Conservation (phyloP, 2,329 filamentous ascomycete species). For the Cryphonectria naterciae region DNA sequence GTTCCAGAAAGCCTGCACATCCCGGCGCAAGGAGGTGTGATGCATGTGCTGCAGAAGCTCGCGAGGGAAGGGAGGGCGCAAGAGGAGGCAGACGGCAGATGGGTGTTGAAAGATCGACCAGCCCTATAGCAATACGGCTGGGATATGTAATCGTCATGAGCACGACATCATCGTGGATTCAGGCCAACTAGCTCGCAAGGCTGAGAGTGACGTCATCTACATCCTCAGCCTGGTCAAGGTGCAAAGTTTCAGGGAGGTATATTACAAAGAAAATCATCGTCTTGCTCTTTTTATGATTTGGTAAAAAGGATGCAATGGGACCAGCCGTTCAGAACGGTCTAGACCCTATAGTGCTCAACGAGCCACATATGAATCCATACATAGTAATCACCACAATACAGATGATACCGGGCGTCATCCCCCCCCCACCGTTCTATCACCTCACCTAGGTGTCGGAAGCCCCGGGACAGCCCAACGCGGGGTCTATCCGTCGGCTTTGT, state of each 20-base stretch:
- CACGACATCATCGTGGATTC: not conserved
- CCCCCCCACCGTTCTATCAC: not conserved
- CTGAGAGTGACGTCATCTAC: conserved; percentile 24
- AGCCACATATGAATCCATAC: not conserved
- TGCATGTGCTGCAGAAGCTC: conserved; percentile 81
- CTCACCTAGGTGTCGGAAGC: not conserved
- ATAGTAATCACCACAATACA: not conserved
- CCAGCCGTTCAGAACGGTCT: not conserved
- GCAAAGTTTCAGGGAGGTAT: not conserved
- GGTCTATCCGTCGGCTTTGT: not conserved
- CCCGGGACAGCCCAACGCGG: not conserved
- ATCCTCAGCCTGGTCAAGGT: not conserved
- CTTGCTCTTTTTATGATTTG: not conserved
- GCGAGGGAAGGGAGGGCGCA: conserved; percentile 70
- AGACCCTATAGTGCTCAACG: not conserved
- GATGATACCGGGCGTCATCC: not conserved
- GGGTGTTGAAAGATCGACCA: conserved; percentile 49
- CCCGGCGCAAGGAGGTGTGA: conserved; percentile 75
- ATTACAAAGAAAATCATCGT: not conserved
- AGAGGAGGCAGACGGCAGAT: conserved; percentile 41
- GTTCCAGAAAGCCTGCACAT: conserved; percentile 75
- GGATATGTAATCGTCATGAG: not conserved
- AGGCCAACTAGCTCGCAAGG: conserved; percentile 1
- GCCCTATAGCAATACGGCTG: conserved; percentile 40
- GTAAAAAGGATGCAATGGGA: not conserved